Evolutionary conservation across 805 yeast species (phyloP), one percentile per base, ranked within the genome.

Genomic region (Tetrapisispora nanseiensis): DNA sequence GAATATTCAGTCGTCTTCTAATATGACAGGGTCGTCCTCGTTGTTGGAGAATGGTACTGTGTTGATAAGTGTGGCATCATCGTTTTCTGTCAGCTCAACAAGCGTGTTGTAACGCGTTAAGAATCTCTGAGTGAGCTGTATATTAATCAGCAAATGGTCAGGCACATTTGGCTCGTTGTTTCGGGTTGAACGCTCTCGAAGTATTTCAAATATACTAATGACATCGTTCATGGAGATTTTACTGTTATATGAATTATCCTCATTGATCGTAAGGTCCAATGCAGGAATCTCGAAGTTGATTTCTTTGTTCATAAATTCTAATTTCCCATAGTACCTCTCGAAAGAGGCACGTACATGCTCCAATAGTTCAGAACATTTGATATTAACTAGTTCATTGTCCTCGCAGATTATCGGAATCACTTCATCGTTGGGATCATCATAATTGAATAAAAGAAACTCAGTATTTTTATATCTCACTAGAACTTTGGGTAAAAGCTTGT

Each of bases 241-340:
- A 32, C 55, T 54, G 41, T 60, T 60, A 42, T 59, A 61, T 10
- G 51, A 42, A 41, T 62, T 62, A 41, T 62, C 67, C 39, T 62
- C 67, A 37, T 53, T 54, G 10, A 61, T 42, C 2, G 46, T 47
- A n/a, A 62, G 33, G 41, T 61, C 63, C 19, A 62, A 46, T n/a
- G 51, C 48, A 9, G 57, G 59, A 11, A 61, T 44, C 3, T 46
- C 50, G 6, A 62, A 29, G 10, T 51, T 8, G 6, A 62, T 45
- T 41, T 62, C 67, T 30, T 55, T 58, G 7, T 54, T 49, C 9
- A 53, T 44, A 35, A 61, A 55, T 8, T 45, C 40, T 6, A 59
- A 30, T 21, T 40, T 46, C 11, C 59, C 58, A 31, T 50, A 53
- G 16, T 39, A 50, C 4, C 34, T 43, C 30, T 56, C 58, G 29